Base-by-base conservation (phyloP, 1,284 basidiomycete species). In the Boletellus deceptivus region DNA sequence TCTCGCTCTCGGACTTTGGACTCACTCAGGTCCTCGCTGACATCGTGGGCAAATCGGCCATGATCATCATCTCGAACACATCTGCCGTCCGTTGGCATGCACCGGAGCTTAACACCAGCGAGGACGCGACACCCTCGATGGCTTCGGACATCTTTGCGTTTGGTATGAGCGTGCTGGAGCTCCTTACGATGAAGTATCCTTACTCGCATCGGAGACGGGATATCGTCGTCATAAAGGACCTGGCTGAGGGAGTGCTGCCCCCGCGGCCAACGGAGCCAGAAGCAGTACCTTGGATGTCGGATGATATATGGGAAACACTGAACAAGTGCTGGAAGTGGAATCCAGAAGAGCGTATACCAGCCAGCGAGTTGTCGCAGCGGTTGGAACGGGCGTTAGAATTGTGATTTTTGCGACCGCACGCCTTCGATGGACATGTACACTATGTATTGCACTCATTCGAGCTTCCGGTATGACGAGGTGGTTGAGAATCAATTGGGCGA, bases 1-100 rank as follows among this genome's bases (percentile, higher is more conserved):
- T 81, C 20, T 69, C 77, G 35, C 76, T 84, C 25, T 79, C 76
- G 50, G 82, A 84, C 56, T 83, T 84, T 58, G 80, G 81, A 31
- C 76, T 83, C 68, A 75, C 82, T n/a, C 80, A 78, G 58, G 67
- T 80, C 29, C 71, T 83, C 33, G 75, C 76, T 53, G 78, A 82
- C 38, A 71, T 80, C 22, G 75, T 77, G 1, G 75, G 77, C 45
- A 73, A 62, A 50, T 59, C 68, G 20, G 70, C 72, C 33, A 75
- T 76, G 20, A 59, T 67, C 8, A 74, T 72, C 5, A 62, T 80
- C 41, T 77, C 78, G 2, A 68, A 62, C 22, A 68, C 71, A 5
- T 72, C 73, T 4, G 74, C 74, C 45, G 69, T 75, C 34, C 74
- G 82, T 11, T 84, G 81, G 80, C 69, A 78, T 20, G 78, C 82